phyloP scores from a whole-genome alignment of 2,329 filamentous ascomycete species.

The Penicillium sp. region DNA sequence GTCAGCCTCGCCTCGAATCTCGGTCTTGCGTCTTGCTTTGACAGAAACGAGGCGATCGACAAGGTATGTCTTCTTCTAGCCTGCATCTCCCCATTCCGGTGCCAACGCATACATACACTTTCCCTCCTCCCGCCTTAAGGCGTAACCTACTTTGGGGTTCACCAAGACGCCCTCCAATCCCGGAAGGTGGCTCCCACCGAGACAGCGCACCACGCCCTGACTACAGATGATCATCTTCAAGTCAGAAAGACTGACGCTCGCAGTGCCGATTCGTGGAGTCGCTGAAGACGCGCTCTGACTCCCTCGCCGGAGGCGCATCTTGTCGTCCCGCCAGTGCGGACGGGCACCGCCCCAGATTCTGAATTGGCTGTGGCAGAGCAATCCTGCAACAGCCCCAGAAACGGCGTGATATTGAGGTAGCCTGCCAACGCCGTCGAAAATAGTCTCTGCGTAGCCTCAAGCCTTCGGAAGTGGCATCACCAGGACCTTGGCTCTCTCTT shows the following conservation, averaged over 20 bases:
- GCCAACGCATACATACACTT: slow-evolving; percentile 42
- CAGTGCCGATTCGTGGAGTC: slow-evolving; percentile 26
- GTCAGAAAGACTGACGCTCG: slow-evolving; percentile 3
- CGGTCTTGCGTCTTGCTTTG: slow-evolving; percentile 24
- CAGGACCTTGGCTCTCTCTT: slow-evolving; percentile 28
- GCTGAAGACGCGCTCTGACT: slow-evolving; percentile 28
- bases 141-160: slow-evolving; percentile 30
- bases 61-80: slow-evolving; percentile 36
- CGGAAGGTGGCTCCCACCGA: slow-evolving; percentile 17
- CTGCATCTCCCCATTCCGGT: slow-evolving; percentile 17
- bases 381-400: slow-evolving; percentile 5
- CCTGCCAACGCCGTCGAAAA: not conserved
- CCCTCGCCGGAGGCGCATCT: slow-evolving; percentile 22
- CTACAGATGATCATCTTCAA: slow-evolving; percentile 1
- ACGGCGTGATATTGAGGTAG: not conserved
- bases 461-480: slow-evolving; percentile 25
- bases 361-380: slow-evolving; percentile 25
- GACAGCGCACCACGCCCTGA: slow-evolving; percentile 30
- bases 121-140: slow-evolving; percentile 14
- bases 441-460: slow-evolving; percentile 17
- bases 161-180: slow-evolving; percentile 19
- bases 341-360: slow-evolving; percentile 33
- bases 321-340: slow-evolving; percentile 15
- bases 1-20: slow-evolving; percentile 14
- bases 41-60: slow-evolving; percentile 32